Conservation (phyloP, 2,329 filamentous ascomycete genomes). For the Talaromyces rugulosus region DNA sequence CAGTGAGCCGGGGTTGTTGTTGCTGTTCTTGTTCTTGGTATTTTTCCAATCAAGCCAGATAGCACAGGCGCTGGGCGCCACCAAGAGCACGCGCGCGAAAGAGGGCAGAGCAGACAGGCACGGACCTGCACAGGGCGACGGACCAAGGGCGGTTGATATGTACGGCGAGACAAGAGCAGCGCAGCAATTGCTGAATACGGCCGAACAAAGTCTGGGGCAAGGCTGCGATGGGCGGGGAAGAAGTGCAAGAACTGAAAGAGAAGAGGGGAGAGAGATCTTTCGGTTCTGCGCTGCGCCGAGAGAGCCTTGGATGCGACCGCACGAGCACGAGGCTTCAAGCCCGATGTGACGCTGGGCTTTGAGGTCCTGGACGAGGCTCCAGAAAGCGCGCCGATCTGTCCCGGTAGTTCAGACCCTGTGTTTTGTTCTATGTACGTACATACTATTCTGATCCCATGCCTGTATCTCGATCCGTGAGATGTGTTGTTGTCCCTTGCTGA, state of each 20-base stretch:
- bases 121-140: neutral
- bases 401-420: neutral
- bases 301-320: slow-evolving; percentile 11
- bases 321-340: slow-evolving; percentile 9
- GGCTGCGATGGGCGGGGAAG: neutral
- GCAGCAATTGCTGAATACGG: neutral
- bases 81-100: neutral
- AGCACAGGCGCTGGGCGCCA: neutral
- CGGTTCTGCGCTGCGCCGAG: neutral
- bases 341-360: slow-evolving; percentile 15
- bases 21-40: neutral
- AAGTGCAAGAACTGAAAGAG: too few species aligned
- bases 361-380: slow-evolving; percentile 4
- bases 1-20: neutral
- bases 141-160: neutral
- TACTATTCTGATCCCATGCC: neutral
- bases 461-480: neutral
- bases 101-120: neutral
- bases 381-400: neutral
- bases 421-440: too few species aligned
- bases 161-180: too few species aligned
- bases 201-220: neutral
- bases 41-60: neutral
- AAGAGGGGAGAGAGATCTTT: neutral
- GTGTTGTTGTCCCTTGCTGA: neutral